These are phyloP conservation scores for Aspergillus campestris DNA, from an alignment of 495 filamentous ascomycete species.

Conservation along the genomic window DNA sequence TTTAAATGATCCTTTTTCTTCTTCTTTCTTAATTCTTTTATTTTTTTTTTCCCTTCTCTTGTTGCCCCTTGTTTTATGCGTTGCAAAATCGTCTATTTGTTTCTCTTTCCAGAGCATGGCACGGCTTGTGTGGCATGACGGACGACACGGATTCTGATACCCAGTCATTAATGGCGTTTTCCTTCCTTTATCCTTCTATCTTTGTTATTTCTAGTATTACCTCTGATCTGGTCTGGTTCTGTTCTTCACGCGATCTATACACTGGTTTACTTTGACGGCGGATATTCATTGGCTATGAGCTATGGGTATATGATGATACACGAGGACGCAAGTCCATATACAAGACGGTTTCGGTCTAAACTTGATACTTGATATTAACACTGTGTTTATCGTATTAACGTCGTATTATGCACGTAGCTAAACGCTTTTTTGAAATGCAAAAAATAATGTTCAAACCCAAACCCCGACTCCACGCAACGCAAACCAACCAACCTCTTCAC, in stretches of 20 bases:
- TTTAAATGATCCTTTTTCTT: conserved; percentile 52
- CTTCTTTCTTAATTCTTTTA: conserved; percentile 1
- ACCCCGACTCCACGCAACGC: too few relatives aligned
- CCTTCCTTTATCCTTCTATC: conserved; percentile 1
- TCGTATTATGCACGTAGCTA: too few relatives aligned
- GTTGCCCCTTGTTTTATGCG: background rate
- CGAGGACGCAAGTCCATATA: conserved; percentile 1
- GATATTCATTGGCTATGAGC: background rate
- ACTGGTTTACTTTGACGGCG: background rate
- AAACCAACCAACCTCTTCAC: background rate
- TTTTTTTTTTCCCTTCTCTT: background rate
- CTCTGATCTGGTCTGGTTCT: background rate
- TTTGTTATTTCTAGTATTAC: background rate
- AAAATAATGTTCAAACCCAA: background rate
- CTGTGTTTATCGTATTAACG: too few relatives aligned
- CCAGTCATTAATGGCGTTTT: background rate
- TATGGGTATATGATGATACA: conserved; percentile 2
- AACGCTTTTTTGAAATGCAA: background rate
- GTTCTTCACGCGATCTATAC: too few relatives aligned
- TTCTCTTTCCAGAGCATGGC: too few relatives aligned
- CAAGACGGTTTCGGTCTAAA: background rate
- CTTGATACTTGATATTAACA: too few relatives aligned
- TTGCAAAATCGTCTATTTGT: background rate
- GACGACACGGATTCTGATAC: background rate
- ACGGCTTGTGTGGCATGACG: too few relatives aligned